These are phyloP conservation scores for Aegilops speltoides DNA, from an alignment of 176 grass and related monocot species.

Conservation along the genomic window DNA sequence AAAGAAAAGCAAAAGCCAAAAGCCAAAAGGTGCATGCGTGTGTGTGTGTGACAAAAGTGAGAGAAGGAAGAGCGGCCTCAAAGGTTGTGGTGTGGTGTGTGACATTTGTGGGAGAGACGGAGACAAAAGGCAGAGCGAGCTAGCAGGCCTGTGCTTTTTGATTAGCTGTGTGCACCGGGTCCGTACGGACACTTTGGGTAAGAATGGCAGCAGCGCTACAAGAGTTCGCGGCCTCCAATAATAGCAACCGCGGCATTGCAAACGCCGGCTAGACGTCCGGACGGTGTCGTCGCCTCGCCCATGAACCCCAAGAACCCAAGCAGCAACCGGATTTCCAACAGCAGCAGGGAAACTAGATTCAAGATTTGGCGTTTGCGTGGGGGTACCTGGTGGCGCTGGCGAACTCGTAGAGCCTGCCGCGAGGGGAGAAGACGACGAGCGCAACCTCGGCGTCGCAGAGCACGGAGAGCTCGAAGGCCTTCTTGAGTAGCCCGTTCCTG, in stretches of 20 bases:
- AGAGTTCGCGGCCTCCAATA: constrained; percentile 38
- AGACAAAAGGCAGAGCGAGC: background rate
- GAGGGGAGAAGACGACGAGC: constrained; percentile 84
- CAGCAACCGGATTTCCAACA: background rate
- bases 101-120: background rate
- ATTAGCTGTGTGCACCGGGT: background rate
- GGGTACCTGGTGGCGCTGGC: constrained; percentile 46
- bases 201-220: background rate
- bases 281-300: background rate
- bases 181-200: constrained; percentile 39
- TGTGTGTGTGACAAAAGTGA: background rate
- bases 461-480: constrained; percentile 95
- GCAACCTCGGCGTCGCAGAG: constrained; percentile 95
- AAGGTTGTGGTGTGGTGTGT: background rate
- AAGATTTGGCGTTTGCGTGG: background rate
- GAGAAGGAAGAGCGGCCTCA: background rate
- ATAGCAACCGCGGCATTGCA: constrained; percentile 5
- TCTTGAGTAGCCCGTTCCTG: constrained; percentile 85
- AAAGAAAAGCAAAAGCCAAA: no score
- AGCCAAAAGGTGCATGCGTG: no score
- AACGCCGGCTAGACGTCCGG: background rate
- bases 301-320: background rate
- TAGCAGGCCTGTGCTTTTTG: background rate
- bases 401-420: constrained; percentile 92
- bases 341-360: background rate